phyloP scores from a whole-genome alignment of 495 filamentous ascomycete species.

The Aspergillus bridgeri region DNA sequence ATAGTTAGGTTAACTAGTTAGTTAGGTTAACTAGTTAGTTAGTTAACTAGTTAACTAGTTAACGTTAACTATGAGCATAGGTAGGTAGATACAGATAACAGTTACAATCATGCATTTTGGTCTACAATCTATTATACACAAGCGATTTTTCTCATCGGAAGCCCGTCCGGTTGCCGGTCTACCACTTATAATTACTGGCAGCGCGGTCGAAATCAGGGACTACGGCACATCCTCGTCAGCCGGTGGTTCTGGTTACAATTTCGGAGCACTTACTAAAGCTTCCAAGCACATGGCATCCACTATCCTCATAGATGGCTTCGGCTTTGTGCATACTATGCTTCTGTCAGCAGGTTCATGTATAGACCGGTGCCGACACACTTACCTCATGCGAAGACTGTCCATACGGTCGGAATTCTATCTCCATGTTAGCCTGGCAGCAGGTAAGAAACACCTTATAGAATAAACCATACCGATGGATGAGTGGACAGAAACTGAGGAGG shows the following conservation, averaged over 20 bases:
- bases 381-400: constrained; percentile 65
- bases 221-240: not conserved
- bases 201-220: not conserved
- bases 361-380: constrained; percentile 10
- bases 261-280: constrained; percentile 27
- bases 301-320: constrained; percentile 31
- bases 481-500: constrained; percentile 81
- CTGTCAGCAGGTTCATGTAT: not conserved
- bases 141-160: not conserved
- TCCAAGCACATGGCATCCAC: constrained; percentile 28
- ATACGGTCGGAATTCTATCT: constrained; percentile 64
- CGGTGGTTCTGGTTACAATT: not conserved
- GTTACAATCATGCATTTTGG: not conserved
- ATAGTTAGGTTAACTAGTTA: no score
- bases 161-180: not conserved
- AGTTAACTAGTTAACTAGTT: no score
- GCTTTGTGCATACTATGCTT: constrained; percentile 32
- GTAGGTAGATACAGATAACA: not conserved
- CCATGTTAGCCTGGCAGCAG: not conserved
- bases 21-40: no score
- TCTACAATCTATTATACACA: not conserved
- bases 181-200: not conserved
- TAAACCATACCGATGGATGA: constrained; percentile 67
- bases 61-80: no score
- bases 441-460: not conserved